phyloP scores from a whole-genome alignment of 768 basidiomycete genomes.

The Chiua virens region DNA sequence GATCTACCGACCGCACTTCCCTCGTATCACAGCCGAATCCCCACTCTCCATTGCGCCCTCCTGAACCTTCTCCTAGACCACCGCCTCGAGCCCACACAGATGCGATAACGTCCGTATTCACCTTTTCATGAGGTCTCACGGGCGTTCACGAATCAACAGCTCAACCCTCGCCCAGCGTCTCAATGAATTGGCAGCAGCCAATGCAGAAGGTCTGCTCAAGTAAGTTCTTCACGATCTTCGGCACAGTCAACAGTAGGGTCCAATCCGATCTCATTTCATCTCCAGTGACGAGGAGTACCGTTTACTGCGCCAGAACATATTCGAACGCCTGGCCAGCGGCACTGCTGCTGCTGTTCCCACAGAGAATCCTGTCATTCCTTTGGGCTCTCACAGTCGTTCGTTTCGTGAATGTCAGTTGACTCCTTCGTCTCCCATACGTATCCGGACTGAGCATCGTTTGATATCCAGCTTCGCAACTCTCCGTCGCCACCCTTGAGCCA shows the following conservation, averaged over 20 bases:
- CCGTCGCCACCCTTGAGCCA: slow-evolving; percentile 8
- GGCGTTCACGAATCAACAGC: slow-evolving; percentile 37
- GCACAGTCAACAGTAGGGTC: background rate
- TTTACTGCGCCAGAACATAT: slow-evolving; percentile 78
- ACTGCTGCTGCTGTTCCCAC: slow-evolving; percentile 54
- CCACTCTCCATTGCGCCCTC: slow-evolving; percentile 21
- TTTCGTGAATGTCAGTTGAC: slow-evolving; percentile 13
- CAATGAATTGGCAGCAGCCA: slow-evolving; percentile 77
- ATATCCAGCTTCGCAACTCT: slow-evolving; percentile 17
- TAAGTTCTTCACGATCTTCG: slow-evolving; percentile 32
- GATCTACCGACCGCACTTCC: slow-evolving; percentile 19
- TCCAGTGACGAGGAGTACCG: slow-evolving; percentile 84
- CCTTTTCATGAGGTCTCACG: slow-evolving; percentile 10
- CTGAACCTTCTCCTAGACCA: slow-evolving; percentile 22
- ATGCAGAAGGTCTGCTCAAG: slow-evolving; percentile 78
- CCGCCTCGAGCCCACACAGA: slow-evolving; percentile 40
- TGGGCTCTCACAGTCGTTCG: slow-evolving; percentile 36
- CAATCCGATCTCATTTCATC: slow-evolving; percentile 3
- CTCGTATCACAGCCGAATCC: slow-evolving; percentile 10
- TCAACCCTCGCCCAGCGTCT: slow-evolving; percentile 77
- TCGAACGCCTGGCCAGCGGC: slow-evolving; percentile 70
- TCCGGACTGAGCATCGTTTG: slow-evolving; percentile 8
- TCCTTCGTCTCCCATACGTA: background rate
- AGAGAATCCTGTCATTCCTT: slow-evolving; percentile 63
- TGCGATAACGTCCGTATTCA: slow-evolving; percentile 52